These are phyloP conservation scores for Solanum chiquidenum DNA, from an alignment of 257 asterid genomes.

Conservation along the genomic window DNA sequence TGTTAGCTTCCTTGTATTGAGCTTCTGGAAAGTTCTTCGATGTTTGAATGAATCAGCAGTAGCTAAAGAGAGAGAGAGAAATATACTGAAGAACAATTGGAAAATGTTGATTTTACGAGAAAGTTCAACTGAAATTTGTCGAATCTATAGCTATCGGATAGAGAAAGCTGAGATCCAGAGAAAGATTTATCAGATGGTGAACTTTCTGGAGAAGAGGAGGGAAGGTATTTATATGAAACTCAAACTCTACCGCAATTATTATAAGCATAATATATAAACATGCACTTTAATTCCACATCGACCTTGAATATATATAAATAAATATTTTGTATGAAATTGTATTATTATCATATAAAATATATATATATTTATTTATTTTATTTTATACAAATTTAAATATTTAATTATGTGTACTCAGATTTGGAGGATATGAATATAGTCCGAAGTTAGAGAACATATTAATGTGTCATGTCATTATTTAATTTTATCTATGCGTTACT, in stretches of 20 bases:
- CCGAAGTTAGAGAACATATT: not conserved
- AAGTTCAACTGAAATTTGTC: not conserved
- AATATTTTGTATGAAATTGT: too few species aligned
- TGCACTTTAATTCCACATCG: too few species aligned
- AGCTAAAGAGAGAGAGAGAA: not conserved
- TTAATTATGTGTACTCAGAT: not conserved
- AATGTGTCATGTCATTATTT: not conserved
- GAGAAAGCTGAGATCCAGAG: not conserved
- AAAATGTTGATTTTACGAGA: not conserved
- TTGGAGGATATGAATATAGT: not conserved
- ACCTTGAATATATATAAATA: too few species aligned
- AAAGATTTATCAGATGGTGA: not conserved
- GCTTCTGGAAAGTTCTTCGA: not conserved
- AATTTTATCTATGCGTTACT: not conserved
- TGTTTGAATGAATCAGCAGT: not conserved
- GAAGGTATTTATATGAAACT: not conserved
- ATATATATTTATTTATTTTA: too few species aligned
- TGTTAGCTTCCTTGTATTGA: not conserved
- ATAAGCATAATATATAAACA: not conserved
- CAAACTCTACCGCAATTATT: not conserved
- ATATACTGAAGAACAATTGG: not conserved
- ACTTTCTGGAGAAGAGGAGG: not conserved
- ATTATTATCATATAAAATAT: not conserved
- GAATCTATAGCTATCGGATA: not conserved
- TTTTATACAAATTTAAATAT: too few species aligned